These are phyloP conservation scores for Fomitopsis pinicola DNA, from an alignment of 1,284 basidiomycete species.

Conservation along the genomic window DNA sequence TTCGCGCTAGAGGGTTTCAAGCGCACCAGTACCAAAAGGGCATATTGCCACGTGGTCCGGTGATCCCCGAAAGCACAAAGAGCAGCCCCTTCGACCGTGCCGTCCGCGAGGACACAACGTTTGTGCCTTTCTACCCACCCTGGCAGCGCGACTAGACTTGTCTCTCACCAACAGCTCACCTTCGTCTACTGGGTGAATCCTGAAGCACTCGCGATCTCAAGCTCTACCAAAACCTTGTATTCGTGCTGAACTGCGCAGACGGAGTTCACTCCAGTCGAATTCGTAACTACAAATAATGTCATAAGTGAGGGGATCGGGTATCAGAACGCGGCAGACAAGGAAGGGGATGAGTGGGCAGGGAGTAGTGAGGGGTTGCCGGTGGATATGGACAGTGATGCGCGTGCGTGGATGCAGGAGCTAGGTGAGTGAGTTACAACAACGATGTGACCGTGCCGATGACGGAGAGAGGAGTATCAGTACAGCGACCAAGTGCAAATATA, in stretches of 20 bases:
- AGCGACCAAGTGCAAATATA: neutral
- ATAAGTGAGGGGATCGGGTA: constrained; percentile 22
- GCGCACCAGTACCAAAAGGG: too few relatives aligned
- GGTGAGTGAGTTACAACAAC: constrained; percentile 8
- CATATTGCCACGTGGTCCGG: neutral
- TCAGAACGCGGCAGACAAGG: constrained; percentile 8
- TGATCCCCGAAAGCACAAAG: neutral
- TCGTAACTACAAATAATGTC: constrained; percentile 22
- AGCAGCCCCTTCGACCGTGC: neutral
- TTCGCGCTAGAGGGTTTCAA: too few relatives aligned
- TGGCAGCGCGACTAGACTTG: neutral
- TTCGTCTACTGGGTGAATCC: neutral
- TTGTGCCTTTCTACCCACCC: neutral
- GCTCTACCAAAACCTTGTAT: constrained; percentile 17
- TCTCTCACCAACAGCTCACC: neutral
- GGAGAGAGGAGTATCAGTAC: constrained; percentile 1
- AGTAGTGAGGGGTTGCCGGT: constrained; percentile 13
- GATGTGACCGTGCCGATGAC: neutral
- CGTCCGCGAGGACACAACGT: neutral
- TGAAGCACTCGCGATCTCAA: neutral
- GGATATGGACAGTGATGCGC: neutral
- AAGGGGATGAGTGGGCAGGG: constrained; percentile 12
- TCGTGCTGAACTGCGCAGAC: constrained; percentile 8
- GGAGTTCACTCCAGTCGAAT: constrained; percentile 13
- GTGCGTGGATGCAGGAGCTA: neutral